These are phyloP conservation scores for Stachybotrys elegans DNA, from an alignment of 2,329 filamentous ascomycete species.

Conservation along the genomic window DNA sequence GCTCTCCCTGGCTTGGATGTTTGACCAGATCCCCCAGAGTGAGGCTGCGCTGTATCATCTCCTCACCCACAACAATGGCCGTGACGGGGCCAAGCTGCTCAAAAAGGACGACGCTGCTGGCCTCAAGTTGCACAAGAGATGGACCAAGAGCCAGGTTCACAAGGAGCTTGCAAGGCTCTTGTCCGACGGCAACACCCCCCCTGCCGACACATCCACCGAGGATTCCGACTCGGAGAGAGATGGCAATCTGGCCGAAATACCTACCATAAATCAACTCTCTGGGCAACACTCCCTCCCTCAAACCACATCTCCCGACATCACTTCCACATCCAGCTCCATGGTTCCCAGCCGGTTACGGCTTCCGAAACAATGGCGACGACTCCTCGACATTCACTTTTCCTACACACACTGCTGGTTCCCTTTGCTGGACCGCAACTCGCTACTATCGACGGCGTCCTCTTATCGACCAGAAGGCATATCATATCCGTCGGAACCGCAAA, in stretches of 20 bases:
- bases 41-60: constrained; percentile 53
- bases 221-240: constrained; percentile 23
- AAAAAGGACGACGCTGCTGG: constrained; percentile 47
- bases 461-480: constrained; percentile 33
- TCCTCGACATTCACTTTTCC: constrained; percentile 69
- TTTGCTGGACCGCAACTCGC: constrained; percentile 61
- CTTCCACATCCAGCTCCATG: neutral
- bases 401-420: constrained; percentile 76
- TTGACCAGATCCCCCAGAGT: constrained; percentile 54
- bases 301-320: neutral
- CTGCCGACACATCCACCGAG: constrained; percentile 28
- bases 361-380: constrained; percentile 49
- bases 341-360: constrained; percentile 29
- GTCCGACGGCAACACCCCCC: constrained; percentile 34
- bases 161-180: constrained; percentile 59
- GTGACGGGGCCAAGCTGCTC: constrained; percentile 37
- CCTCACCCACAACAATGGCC: constrained; percentile 39
- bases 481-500: constrained; percentile 18
- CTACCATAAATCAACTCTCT: constrained; percentile 11
- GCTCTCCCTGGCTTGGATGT: constrained; percentile 60
- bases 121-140: constrained; percentile 55
- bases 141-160: constrained; percentile 58
- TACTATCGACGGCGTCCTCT: constrained; percentile 42
- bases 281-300: constrained; percentile 1
- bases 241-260: constrained; percentile 17